A percentile compares a stretch with the other conserved stretches of the same genome.
These are phyloP conservation scores for Fusarium stilboides DNA, from an alignment of 2,329 filamentous ascomycete genomes.

Conservation along the genomic window DNA sequence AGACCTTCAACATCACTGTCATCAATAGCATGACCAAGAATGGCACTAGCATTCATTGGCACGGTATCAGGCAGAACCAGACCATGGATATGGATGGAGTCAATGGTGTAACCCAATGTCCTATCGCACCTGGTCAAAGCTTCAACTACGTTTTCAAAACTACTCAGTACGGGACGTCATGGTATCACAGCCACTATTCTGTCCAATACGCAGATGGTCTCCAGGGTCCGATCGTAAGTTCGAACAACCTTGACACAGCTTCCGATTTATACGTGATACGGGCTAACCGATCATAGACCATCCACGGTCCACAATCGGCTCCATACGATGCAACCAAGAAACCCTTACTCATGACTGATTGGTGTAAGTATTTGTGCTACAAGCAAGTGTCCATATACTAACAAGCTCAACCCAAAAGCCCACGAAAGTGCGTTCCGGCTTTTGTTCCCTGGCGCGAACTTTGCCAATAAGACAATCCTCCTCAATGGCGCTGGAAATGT, in stretches of 20 bases:
- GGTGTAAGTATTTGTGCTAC: conserved; percentile 23
- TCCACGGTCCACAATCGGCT: conserved; percentile 39
- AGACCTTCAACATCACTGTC: conserved; percentile 39
- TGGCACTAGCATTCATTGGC: conserved; percentile 47
- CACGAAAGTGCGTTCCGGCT: conserved; percentile 36
- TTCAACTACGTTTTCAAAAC: conserved; percentile 43
- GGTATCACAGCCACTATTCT: conserved; percentile 47
- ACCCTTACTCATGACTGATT: conserved; percentile 38
- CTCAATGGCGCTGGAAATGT: conserved; percentile 40
- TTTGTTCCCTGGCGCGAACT: neutral
- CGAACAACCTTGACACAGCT: accelerated
- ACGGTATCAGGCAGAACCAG: conserved; percentile 40
- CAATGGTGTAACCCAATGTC: conserved; percentile 44
- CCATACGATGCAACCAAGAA: conserved; percentile 37
- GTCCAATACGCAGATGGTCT: conserved; percentile 46
- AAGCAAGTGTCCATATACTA: neutral
- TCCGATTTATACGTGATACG: accelerated
- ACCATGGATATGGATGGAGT: conserved; percentile 47
- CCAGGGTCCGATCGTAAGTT: conserved; percentile 36
- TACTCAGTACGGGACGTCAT: conserved; percentile 44
- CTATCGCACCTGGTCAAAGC: conserved; percentile 34
- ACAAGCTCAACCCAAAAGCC: neutral
- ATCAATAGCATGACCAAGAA: conserved; percentile 37
- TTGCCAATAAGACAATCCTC: conserved; percentile 42
- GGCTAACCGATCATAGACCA: conserved; percentile 28